Percentiles rank a stretch among this genome's conserved stretches.
phyloP scores from a whole-genome alignment of 2,329 filamentous ascomycete genomes.

The Ophiostoma fasciatum region DNA sequence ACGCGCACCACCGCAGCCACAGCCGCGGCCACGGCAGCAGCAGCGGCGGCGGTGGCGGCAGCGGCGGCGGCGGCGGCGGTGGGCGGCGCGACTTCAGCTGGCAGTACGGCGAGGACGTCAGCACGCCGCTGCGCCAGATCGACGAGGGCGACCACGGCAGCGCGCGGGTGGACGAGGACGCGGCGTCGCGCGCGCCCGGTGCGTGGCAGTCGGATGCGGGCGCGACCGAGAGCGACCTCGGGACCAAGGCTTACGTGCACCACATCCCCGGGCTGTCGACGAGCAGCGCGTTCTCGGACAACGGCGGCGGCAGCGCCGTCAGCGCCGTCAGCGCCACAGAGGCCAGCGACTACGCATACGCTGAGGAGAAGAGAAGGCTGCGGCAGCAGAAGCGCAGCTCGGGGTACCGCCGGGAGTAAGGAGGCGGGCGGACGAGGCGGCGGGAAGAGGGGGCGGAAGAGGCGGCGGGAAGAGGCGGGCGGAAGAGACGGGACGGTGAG shows the following conservation, averaged over 20 bases:
- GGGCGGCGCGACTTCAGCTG: slow-evolving; percentile 37
- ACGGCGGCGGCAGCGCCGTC: background rate
- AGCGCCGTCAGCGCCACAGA: slow-evolving; percentile 12
- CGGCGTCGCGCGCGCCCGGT: slow-evolving; percentile 20
- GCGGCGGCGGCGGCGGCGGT: slow-evolving; percentile 5
- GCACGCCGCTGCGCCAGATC: slow-evolving; percentile 16
- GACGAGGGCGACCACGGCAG: slow-evolving; percentile 18
- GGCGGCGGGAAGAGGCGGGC: too few relatives aligned
- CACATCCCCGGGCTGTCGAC: slow-evolving; percentile 35
- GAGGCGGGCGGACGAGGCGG: too few relatives aligned
- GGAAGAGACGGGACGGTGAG: too few relatives aligned
- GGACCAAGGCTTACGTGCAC: slow-evolving; percentile 43
- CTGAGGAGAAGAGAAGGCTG: slow-evolving; percentile 29
- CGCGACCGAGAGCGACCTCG: slow-evolving; percentile 29
- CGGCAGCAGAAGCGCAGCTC: slow-evolving; percentile 17
- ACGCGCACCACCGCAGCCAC: slow-evolving; percentile 8
- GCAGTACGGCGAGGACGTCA: slow-evolving; percentile 26
- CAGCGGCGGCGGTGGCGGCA: background rate
- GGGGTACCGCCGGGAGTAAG: slow-evolving; percentile 8
- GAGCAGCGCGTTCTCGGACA: slow-evolving; percentile 15
- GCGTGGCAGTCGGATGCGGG: slow-evolving; percentile 16
- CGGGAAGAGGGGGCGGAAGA: too few relatives aligned
- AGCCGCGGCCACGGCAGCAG: too few relatives aligned
- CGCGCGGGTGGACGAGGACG: slow-evolving; percentile 15
- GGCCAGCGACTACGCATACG: slow-evolving; percentile 21